These are phyloP conservation scores for Fragosphaeria purpurea DNA, from an alignment of 2,329 filamentous ascomycete species.

Conservation along the genomic window DNA sequence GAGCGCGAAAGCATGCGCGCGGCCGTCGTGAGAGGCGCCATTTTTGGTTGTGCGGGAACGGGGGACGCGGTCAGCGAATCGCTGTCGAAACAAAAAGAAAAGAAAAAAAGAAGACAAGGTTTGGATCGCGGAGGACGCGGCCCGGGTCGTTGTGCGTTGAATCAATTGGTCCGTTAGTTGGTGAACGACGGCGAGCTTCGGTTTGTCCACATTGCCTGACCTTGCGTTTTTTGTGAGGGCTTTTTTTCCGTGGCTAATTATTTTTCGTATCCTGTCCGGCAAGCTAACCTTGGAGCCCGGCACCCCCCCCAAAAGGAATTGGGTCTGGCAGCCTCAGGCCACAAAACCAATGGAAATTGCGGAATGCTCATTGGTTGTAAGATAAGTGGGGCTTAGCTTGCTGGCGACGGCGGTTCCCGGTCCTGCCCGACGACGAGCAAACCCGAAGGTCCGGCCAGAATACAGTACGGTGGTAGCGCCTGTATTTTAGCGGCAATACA, in stretches of 20 bases:
- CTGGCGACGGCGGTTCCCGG: slow-evolving; percentile 8
- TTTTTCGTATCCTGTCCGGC: too few species aligned
- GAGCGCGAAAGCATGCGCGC: slow-evolving; percentile 59
- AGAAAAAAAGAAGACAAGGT: not conserved
- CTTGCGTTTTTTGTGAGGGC: slow-evolving; percentile 38
- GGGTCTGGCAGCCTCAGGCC: slow-evolving; percentile 11
- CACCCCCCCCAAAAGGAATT: too few species aligned
- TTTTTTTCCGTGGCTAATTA: not conserved
- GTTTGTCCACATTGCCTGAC: not conserved
- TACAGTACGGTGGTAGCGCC: too few species aligned
- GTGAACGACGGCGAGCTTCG: not conserved
- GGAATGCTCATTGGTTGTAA: slow-evolving; percentile 8
- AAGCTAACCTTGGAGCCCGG: too few species aligned
- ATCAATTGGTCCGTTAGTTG: not conserved
- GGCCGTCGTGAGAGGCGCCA: slow-evolving; percentile 59
- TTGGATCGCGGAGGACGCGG: not conserved
- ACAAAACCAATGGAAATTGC: slow-evolving; percentile 11
- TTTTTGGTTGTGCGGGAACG: slow-evolving; percentile 26
- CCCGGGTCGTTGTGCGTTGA: too few species aligned
- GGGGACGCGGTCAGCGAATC: not conserved
- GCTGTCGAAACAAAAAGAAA: not conserved
- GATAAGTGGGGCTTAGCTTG: too few species aligned
- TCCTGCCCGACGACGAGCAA: slow-evolving; percentile 11
- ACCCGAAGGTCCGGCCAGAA: slow-evolving; percentile 2
- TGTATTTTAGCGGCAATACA: too few species aligned